Percentiles rank a stretch among this genome's conserved stretches.
Evolutionary conservation across 2,329 filamentous ascomycete genomes (phyloP).

Genomic region (Colletotrichum godetiae): DNA sequence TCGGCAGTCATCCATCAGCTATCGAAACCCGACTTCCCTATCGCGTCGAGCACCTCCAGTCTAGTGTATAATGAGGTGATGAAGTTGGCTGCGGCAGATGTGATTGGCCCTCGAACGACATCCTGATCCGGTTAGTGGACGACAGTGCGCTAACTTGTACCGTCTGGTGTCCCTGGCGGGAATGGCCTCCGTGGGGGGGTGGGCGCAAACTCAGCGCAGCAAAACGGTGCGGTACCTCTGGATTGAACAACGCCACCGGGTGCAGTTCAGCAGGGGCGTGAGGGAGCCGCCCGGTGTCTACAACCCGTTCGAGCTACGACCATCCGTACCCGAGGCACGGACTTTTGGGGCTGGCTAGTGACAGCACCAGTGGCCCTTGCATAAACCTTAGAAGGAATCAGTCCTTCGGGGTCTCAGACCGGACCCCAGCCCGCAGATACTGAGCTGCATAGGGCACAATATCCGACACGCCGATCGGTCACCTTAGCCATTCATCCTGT

Average conservation of each 20-base stretch:
- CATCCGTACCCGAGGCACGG: background rate
- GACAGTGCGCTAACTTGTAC: background rate
- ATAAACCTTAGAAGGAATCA: background rate
- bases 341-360: background rate
- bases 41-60: background rate
- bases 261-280: background rate
- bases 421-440: background rate
- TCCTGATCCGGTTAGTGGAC: background rate
- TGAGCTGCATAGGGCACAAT: background rate
- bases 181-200: background rate
- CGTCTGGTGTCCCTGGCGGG: background rate
- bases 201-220: background rate
- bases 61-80: background rate
- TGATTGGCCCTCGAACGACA: background rate
- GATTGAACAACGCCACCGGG: background rate
- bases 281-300: background rate
- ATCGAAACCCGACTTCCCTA: background rate
- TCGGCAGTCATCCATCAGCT: background rate
- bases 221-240: background rate
- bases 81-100: background rate
- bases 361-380: background rate
- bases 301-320: background rate
- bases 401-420: background rate
- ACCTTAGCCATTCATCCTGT: background rate
- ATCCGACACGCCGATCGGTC: background rate